Conservation (phyloP, 2,329 filamentous ascomycete genomes). For the Diaporthe sp. region DNA sequence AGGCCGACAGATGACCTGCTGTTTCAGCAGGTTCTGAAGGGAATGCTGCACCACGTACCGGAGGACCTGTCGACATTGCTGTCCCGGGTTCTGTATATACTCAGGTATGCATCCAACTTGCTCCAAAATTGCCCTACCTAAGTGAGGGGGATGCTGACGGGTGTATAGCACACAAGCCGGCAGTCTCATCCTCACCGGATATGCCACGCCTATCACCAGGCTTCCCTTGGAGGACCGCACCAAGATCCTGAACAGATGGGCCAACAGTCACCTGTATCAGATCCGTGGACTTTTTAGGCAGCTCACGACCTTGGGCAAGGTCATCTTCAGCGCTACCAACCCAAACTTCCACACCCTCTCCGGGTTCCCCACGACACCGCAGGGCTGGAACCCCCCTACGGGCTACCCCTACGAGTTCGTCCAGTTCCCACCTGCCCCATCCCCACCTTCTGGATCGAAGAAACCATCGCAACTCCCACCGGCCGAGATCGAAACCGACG, state of each 20-base stretch:
- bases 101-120: slow-evolving; percentile 34
- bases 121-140: not conserved
- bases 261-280: slow-evolving; percentile 58
- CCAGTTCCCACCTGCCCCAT: slow-evolving; percentile 5
- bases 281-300: slow-evolving; percentile 60
- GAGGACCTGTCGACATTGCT: slow-evolving; percentile 39
- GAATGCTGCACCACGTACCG: slow-evolving; percentile 42
- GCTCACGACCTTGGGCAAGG: slow-evolving; percentile 58
- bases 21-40: slow-evolving; percentile 43
- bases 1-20: slow-evolving; percentile 42
- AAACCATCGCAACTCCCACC: not conserved
- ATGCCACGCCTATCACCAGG: slow-evolving; percentile 34
- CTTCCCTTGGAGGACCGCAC: slow-evolving; percentile 38
- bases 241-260: slow-evolving; percentile 60
- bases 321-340: slow-evolving; percentile 61
- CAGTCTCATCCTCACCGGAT: slow-evolving; percentile 36
- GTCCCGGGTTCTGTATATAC: slow-evolving; percentile 39
- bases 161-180: slow-evolving; percentile 28
- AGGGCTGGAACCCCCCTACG: slow-evolving; percentile 42
- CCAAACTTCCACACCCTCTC: slow-evolving; percentile 58
- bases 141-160: not conserved
- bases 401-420: slow-evolving; percentile 39
- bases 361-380: slow-evolving; percentile 49
- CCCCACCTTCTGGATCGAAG: not conserved
- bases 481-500: slow-evolving; percentile 37